Evolutionary conservation across 2,329 filamentous ascomycete species (phyloP).

Genomic region (Lecanicillium sp.): DNA sequence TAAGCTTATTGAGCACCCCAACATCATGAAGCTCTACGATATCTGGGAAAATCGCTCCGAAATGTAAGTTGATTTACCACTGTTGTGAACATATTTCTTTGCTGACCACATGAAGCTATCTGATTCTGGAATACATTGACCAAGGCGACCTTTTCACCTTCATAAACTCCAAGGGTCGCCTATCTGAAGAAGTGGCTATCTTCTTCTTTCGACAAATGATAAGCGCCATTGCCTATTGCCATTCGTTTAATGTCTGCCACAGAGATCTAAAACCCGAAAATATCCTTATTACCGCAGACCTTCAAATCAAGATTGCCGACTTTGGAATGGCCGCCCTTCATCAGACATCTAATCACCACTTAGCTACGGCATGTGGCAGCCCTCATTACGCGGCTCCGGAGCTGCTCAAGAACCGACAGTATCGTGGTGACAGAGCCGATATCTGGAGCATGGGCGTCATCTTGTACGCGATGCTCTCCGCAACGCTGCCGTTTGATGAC

Average conservation of each 20-base stretch:
- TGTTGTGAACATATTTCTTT: neutral
- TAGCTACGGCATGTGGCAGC: constrained; percentile 89
- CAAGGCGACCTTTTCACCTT: constrained; percentile 76
- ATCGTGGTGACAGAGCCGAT: constrained; percentile 80
- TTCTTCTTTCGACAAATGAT: constrained; percentile 90
- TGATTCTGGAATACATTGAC: constrained; percentile 89
- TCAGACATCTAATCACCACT: constrained; percentile 68
- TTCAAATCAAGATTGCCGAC: constrained; percentile 87
- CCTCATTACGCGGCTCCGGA: constrained; percentile 96
- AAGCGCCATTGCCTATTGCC: constrained; percentile 84
- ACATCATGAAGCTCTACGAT: constrained; percentile 90
- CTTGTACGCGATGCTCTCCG: constrained; percentile 79
- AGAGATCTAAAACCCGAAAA: constrained; percentile 97
- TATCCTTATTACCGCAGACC: constrained; percentile 70
- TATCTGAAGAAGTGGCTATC: constrained; percentile 73
- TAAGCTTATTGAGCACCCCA: constrained; percentile 90
- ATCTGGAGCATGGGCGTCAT: constrained; percentile 94
- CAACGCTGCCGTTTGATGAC: constrained; percentile 75
- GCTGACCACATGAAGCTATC: constrained; percentile 54
- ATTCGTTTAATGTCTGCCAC: constrained; percentile 91
- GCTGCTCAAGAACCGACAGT: constrained; percentile 68
- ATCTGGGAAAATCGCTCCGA: constrained; percentile 97
- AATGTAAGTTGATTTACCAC: constrained; percentile 53
- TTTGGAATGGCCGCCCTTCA: constrained; percentile 95
- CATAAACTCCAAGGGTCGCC: constrained; percentile 64